Base-by-base conservation (phyloP, 352 stramenopile genomes). In the Phytophthora crassamura region DNA sequence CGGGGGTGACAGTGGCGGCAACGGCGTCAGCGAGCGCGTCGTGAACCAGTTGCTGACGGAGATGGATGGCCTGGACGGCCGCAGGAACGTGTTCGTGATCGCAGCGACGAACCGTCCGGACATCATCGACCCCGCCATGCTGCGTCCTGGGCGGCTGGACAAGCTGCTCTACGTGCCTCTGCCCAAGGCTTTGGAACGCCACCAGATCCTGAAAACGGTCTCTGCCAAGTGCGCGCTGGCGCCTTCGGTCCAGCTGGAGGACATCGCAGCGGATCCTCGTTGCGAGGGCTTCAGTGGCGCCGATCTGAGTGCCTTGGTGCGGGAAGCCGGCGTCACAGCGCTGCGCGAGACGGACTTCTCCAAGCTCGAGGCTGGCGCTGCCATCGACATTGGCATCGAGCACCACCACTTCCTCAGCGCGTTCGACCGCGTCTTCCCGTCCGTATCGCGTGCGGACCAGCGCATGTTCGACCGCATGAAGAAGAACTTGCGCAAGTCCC, bases 31-130 rank as follows among this genome's bases (percentile, higher is more conserved):
- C 53, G 97, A 97, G 69, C 88, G 91, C 25, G 92, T 98, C 10
- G 93, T 98, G 54, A 99, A 99, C 84, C 97, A 99, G 77, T 74
- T 99, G 5, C 77, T 99, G 42, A 99, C 98, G 0, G 98, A 99
- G 78, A 98, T 99, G 95, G 98, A 99, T 85, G 98, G 98, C 4
- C 78, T 99, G 47, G 97, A 99, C 62, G 89, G 84, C 35, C 88
- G 98, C 10, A 90, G 92, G 28, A 98, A 97, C 70, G 95, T 99
- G 16, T 99, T 99, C 78, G 95, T 99, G 14, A 97, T 98, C 49
- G 94, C 93, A 0, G 94, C 94, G 6, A 98, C 94, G 32, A 98
- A 98, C 72, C 88, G 97, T 22, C 97, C 98, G 1, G 98, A 99
- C 65, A 97, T 99, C 43, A 99, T 99, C 62, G 98, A 99, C 77